Base-by-base conservation (phyloP, 176 grass and related monocot species). In the Aechmea fasciata region DNA sequence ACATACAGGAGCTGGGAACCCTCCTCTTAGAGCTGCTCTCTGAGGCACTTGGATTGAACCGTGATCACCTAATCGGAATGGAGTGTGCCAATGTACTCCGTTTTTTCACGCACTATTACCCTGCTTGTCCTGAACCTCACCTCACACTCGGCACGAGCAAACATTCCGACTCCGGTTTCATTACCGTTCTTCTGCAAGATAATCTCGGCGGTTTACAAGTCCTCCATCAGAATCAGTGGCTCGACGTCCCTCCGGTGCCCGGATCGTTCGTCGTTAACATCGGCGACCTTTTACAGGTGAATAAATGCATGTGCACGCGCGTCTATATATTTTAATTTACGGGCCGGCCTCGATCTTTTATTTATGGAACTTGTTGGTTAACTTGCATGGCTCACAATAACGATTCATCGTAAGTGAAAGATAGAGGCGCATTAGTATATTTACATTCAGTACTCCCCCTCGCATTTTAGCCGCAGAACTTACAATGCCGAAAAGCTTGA, bases 151-250 rank as follows among this genome's bases (percentile, higher is more conserved):
- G 78, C 28, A 68, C 72, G 8, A 23, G 52, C 41, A 71, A 61
- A 49, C 88, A 87, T 65, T 71, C 84, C 0, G 88, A 91, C 69
- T 2, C 71, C 52, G 54, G 5, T 50, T 85, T 91, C 71, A 48
- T 91, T 12, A 87, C 75, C 1, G 63, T 87, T 50, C 88, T 91
- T 25, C 64, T 88, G 13, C 85, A 87, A 69, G 85, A 88, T 50
- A 50, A 48, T 48, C 76, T 83, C 1, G 69, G 79, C 2, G 89
- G 85, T 28, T 80, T 92, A 50, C 89, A 92, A 73, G 79, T 72
- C 50, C 3, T 77, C 13, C 13, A 82, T 12, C 69, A 57, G 6
- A 74, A 66, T 1, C 11, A 48, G 10, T 92, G 85, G 85, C 71
- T 63, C 33, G 79, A 88, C 49, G 82, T 92, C 29, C 71, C 72